Base-by-base conservation (phyloP, 306 rosid genomes). In the Cicer chorassanicum region DNA sequence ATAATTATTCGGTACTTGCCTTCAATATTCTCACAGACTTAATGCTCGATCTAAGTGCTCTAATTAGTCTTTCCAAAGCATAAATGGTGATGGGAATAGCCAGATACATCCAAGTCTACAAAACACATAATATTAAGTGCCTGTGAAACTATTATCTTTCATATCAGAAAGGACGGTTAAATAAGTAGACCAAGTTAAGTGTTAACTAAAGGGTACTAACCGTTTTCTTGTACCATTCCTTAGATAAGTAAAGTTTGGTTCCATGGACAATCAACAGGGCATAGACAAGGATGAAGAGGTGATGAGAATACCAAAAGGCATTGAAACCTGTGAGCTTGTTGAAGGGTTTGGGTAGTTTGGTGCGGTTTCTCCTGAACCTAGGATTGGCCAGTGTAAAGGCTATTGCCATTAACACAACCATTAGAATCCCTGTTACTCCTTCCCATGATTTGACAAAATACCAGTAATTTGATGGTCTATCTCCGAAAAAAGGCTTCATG, bases 291-390 rank as follows among this genome's bases (percentile, higher is more conserved):
- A 89, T 18, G 74, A 89, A 87, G 76, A 89, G 86, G 86, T 89
- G 93, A 65, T 89, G 93, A 57, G 88, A 79, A 78, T 89, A 89
- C 93, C 93, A 89, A 56, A 89, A 89, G 42, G 93, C 87, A 80
- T 89, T 89, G 87, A 87, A 89, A 41, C 93, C 93, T 19, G 93
- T 83, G 65, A 89, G 67, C 41, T 70, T 83, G 69, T 80, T 70
- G 19, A 89, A 72, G 50, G 82, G 81, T 68, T 69, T 75, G 53
- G 93, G 93, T 46, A 85, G 44, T 50, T 80, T 82, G 42, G 77
- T 65, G 42, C 45, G 66, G 63, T 86, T 80, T 73, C 90, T 80
- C 73, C 90, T 82, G 55, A 84, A 66, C 78, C 63, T 66, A 49
- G 88, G 84, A 66, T 77, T 69, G 43, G 90, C 90, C 59, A 87